Evolutionary conservation across 1,284 basidiomycete species (phyloP), one percentile per base, ranked within the genome.

Genomic region (Coriolopsis trogii): DNA sequence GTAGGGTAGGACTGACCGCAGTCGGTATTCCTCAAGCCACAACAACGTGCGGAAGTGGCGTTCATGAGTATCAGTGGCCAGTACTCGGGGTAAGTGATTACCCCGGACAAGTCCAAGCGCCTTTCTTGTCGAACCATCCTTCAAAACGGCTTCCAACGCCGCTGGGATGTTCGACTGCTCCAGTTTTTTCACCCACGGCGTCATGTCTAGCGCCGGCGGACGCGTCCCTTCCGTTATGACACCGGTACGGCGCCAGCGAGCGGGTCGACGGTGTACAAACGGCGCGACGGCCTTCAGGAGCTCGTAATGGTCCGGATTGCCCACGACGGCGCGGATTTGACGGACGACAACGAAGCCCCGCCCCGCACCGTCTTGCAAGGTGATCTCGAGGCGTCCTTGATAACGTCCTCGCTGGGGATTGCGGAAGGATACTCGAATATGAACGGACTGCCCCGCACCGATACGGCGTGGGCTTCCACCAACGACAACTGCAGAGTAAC

Each of bases 11-110:
- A 74, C 80, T 45, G 58, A 85, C 84, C 77, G 76, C 70, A 79
- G 78, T 20, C 77, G 74, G 49, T 69, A 67, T 51, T 87, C 84
- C 60, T 87, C 84, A 1, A 76, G 67, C 80, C 82, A 83, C 2
- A 86, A 58, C 4, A 86, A 59, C 16, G 67, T 63, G 59, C 80
- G 78, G 65, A 81, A 84, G 50, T 75, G 69, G 0, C 71, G 66
- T 0, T 68, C 68, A 56, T 85, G 82, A 0, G 75, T 75, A 0
- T 63, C 59, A 10, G 58, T 64, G 45, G 76, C 62, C 4, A 84
- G 54, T 0, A 38, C 51, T 0, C 25, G 25, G 0, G 81, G 82
- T 18, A 85, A 57, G 73, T 74, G 0, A 68, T 54, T 7, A 55
- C 31, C 8, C 34, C 56, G 30, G 52, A 56, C 36, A 50, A 34